These are phyloP conservation scores for Ogataea neopini DNA, from an alignment of 805 yeast species.

Conservation along the genomic window DNA sequence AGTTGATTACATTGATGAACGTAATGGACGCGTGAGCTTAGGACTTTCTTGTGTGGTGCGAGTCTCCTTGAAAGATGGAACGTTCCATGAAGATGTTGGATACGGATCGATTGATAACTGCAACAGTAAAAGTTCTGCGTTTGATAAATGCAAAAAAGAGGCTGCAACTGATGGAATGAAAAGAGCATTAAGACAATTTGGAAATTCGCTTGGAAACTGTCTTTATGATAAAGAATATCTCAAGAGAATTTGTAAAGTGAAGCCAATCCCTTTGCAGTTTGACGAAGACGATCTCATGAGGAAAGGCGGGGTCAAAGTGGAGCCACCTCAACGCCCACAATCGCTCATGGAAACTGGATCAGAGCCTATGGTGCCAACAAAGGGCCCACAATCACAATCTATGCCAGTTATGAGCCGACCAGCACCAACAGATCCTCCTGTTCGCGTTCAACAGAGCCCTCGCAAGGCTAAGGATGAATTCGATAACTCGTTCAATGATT, in stretches of 20 bases:
- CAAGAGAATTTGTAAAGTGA: slow-evolving; percentile 47
- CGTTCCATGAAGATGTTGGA: slow-evolving; percentile 78
- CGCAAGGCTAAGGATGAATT: slow-evolving; percentile 11
- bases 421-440: neutral
- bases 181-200: slow-evolving; percentile 76
- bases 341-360: slow-evolving; percentile 13
- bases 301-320: neutral
- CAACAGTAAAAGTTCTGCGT: slow-evolving; percentile 68
- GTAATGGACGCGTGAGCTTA: slow-evolving; percentile 56
- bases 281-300: slow-evolving; percentile 36
- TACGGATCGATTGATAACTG: slow-evolving; percentile 74
- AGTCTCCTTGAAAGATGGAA: slow-evolving; percentile 76
- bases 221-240: slow-evolving; percentile 74
- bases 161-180: slow-evolving; percentile 85
- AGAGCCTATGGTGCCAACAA: slow-evolving; percentile 5
- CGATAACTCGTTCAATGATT: slow-evolving; percentile 50
- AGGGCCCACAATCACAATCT: slow-evolving; percentile 14
- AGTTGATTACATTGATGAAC: slow-evolving; percentile 71
- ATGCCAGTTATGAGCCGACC: slow-evolving; percentile 12
- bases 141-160: slow-evolving; percentile 78
- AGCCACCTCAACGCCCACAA: slow-evolving; percentile 7
- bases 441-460: neutral
- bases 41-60: slow-evolving; percentile 74
- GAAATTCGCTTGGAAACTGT: slow-evolving; percentile 79
- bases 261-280: slow-evolving; percentile 32